These are phyloP conservation scores for Malus fusca DNA, from an alignment of 306 rosid genomes.

Conservation along the genomic window DNA sequence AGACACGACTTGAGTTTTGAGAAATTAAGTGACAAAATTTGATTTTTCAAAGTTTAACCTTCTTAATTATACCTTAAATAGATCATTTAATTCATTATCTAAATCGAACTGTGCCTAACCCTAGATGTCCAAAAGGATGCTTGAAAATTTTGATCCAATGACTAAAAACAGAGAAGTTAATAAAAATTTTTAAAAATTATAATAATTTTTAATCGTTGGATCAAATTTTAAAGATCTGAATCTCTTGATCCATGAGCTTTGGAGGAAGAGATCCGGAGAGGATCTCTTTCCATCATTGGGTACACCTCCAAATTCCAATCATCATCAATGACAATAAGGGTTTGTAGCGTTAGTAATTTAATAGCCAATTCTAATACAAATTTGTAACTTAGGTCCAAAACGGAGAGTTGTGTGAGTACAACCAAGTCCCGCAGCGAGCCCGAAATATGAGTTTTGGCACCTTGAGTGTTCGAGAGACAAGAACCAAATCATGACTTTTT, in stretches of 20 bases:
- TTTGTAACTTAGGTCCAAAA: neutral
- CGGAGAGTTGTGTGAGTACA: neutral
- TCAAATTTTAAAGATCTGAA: too few relatives aligned
- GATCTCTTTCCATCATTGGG: neutral
- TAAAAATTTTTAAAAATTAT: too few relatives aligned
- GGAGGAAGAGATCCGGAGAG: fast-evolving
- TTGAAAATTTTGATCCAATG: neutral
- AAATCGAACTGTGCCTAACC: too few relatives aligned
- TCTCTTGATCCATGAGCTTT: fast-evolving
- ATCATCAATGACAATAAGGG: neutral
- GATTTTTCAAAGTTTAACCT: too few relatives aligned
- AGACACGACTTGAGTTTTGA: too few relatives aligned
- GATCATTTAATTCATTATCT: too few relatives aligned
- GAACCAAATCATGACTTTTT: neutral
- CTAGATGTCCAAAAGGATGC: neutral
- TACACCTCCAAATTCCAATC: neutral
- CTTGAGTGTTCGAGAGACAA: neutral
- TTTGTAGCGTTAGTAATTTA: neutral
- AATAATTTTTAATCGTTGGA: too few relatives aligned
- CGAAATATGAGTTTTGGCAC: neutral
- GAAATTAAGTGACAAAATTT: too few relatives aligned
- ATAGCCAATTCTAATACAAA: neutral
- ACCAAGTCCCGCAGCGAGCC: neutral
- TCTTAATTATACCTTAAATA: too few relatives aligned
- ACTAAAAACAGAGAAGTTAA: fast-evolving